Conservation (phyloP, 805 yeast genomes). For the Myxozyma mucilagina region DNA sequence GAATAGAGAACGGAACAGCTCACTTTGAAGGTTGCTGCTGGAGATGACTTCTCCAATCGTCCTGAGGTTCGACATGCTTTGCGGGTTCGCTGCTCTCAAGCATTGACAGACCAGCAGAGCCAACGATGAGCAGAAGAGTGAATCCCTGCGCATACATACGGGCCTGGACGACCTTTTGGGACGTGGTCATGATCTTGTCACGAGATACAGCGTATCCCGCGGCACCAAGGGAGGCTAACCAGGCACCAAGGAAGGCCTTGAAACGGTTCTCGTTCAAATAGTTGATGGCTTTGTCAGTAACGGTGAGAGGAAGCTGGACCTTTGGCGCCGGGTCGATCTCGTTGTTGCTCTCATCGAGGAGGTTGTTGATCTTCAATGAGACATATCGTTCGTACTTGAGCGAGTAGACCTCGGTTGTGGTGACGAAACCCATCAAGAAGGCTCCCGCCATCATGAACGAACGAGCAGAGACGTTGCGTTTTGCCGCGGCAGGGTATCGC, state of each 20-base stretch:
- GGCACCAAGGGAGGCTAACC: constrained; percentile 81
- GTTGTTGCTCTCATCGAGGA: constrained; percentile 25
- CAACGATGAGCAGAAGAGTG: constrained; percentile 69
- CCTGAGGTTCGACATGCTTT: neutral
- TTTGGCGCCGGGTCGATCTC: neutral
- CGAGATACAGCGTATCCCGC: constrained; percentile 73
- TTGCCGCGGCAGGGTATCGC: constrained; percentile 9
- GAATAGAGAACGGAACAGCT: neutral
- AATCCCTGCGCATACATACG: constrained; percentile 87
- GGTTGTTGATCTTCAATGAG: constrained; percentile 34
- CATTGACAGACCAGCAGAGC: constrained; percentile 50
- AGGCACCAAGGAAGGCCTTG: constrained; percentile 61
- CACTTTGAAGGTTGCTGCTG: neutral
- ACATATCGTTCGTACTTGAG: constrained; percentile 34
- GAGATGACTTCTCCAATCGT: neutral
- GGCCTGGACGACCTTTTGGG: constrained; percentile 84
- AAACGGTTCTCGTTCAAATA: constrained; percentile 24
- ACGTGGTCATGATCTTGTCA: constrained; percentile 69
- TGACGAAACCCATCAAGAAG: constrained; percentile 25
- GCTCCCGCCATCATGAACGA: constrained; percentile 21
- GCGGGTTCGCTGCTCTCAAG: constrained; percentile 47
- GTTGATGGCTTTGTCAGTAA: constrained; percentile 21
- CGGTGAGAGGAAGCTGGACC: constrained; percentile 22
- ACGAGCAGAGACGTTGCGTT: constrained; percentile 20
- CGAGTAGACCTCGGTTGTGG: constrained; percentile 25